Conservation (phyloP, 352 stramenopile genomes). For the Aphanomyces stellatus region DNA sequence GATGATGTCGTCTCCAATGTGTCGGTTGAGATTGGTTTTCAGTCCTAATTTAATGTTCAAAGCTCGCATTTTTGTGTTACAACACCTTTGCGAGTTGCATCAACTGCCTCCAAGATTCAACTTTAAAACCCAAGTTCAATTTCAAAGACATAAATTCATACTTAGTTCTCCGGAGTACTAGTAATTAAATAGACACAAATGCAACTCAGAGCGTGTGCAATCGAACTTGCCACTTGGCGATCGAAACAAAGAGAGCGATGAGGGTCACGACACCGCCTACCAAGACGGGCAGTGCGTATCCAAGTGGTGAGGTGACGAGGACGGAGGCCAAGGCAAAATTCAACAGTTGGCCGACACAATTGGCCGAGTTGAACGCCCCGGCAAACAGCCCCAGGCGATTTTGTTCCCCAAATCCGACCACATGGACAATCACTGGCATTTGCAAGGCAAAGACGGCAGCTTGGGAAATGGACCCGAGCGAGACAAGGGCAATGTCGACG, state of each 20-base stretch:
- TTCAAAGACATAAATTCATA: too few species aligned
- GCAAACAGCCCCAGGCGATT: conserved; percentile 63
- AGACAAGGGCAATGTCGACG: conserved; percentile 39
- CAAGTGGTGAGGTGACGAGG: conserved; percentile 51
- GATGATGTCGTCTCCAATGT: too few species aligned
- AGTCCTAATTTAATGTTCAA: too few species aligned
- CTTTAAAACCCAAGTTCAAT: too few species aligned
- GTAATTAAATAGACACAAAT: too few species aligned
- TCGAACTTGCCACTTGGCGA: too few species aligned
- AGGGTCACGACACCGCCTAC: conserved; percentile 57
- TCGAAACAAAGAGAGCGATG: conserved; percentile 21
- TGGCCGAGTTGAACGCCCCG: conserved; percentile 63
- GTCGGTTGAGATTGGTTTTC: too few species aligned
- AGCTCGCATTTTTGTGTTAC: too few species aligned
- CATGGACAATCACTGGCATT: conserved; percentile 6
- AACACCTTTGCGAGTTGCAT: too few species aligned
- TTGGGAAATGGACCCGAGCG: conserved; percentile 38
- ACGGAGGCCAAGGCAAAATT: conserved; percentile 55
- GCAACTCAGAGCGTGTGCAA: too few species aligned
- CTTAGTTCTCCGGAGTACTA: too few species aligned
- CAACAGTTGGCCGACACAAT: conserved; percentile 57
- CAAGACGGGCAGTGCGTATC: conserved; percentile 54
- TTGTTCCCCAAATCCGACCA: conserved; percentile 6
- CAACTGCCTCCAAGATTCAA: too few species aligned
- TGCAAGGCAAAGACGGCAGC: conserved; percentile 9